Evolutionary conservation across 805 yeast genomes (phyloP).

Genomic region (Yueomyces sinensis): DNA sequence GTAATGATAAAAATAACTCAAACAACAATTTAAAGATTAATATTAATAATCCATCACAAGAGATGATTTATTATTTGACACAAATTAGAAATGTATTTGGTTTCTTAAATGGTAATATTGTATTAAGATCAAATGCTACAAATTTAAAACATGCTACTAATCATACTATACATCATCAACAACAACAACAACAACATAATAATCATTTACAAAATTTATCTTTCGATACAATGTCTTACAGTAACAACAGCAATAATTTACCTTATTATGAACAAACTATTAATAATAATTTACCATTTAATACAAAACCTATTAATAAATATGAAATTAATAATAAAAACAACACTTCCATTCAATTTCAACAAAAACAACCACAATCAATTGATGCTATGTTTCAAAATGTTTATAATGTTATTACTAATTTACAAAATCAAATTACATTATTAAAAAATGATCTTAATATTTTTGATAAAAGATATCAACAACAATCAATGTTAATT

Average conservation of each 20-base stretch:
- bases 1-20: background rate
- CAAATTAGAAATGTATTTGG: conserved; percentile 9
- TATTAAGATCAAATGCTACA: conserved; percentile 2
- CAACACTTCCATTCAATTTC: conserved; percentile 1
- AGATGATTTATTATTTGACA: conserved; percentile 5
- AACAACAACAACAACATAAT: background rate
- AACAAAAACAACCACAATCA: background rate
- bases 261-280: no score
- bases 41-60: conserved; percentile 1
- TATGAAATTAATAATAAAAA: conserved; percentile 1
- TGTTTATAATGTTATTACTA: conserved; percentile 5
- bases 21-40: background rate
- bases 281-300: background rate
- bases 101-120: conserved; percentile 12
- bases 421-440: conserved; percentile 9
- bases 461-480: background rate
- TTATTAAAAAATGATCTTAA: conserved; percentile 5
- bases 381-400: conserved; percentile 5
- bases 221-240: background rate
- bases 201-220: background rate
- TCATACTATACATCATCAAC: no score
- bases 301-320: background rate
- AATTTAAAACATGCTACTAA: background rate
- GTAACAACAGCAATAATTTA: no score
- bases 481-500: conserved; percentile 2